These are phyloP conservation scores for Pseudogymnoascus sp. DNA, from an alignment of 2,329 filamentous ascomycete genomes.

Conservation along the genomic window DNA sequence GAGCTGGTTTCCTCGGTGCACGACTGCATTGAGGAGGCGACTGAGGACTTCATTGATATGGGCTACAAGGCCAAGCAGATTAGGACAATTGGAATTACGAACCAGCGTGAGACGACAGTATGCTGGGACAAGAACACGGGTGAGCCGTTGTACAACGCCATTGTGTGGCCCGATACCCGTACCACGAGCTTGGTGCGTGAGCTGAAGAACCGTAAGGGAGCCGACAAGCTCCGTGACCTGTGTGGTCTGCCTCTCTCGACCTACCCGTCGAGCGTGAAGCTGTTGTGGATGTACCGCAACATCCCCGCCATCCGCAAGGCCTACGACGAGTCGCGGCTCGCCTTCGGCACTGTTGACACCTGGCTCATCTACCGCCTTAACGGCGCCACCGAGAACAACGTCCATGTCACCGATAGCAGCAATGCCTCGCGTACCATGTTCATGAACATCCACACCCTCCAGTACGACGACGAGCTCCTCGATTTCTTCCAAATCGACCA, in stretches of 20 bases:
- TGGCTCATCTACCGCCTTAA: constrained; percentile 78
- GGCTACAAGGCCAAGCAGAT: constrained; percentile 64
- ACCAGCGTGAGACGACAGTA: constrained; percentile 75
- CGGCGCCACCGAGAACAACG: constrained; percentile 55
- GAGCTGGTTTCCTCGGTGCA: constrained; percentile 68
- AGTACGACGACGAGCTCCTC: constrained; percentile 67
- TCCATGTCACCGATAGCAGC: constrained; percentile 70
- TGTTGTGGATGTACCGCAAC: constrained; percentile 70
- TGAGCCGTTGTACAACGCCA: constrained; percentile 70
- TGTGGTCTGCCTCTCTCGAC: constrained; percentile 76
- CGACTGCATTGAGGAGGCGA: constrained; percentile 67
- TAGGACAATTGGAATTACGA: constrained; percentile 71
- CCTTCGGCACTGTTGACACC: constrained; percentile 74
- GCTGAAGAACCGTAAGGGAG: constrained; percentile 58
- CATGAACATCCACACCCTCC: constrained; percentile 68
- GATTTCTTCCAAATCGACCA: constrained; percentile 68
- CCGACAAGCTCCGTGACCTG: constrained; percentile 58
- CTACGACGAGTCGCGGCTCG: constrained; percentile 63
- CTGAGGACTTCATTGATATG: constrained; percentile 58
- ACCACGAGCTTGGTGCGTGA: constrained; percentile 65
- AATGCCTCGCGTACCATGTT: constrained; percentile 87
- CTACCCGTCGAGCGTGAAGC: constrained; percentile 72
- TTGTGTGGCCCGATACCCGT: constrained; percentile 81
- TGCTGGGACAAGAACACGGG: constrained; percentile 74
- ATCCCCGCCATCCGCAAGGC: constrained; percentile 58